Evolutionary conservation across 345 rosid species (phyloP), one percentile per base, ranked within the genome.

Genomic region (Litchi chinensis): DNA sequence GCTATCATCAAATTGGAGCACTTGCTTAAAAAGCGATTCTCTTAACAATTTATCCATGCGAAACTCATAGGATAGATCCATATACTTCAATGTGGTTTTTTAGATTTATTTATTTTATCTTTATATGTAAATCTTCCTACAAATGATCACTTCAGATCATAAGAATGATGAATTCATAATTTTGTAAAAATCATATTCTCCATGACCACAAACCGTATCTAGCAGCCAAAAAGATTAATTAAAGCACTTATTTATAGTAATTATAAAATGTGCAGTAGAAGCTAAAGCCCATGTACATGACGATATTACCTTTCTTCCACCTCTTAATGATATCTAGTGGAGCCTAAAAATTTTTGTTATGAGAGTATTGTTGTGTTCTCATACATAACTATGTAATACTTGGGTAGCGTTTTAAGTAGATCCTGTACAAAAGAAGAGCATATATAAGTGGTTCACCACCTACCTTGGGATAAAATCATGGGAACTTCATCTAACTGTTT

Each of bases 131-230:
- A 83, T 88, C 99, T 91, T 80, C 99, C 99, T 5, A 87, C 82
- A 54, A 94, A 69, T 71, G 99, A 95, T 46, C 99, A 98, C 86
- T 95, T 95, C 56, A 95, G 90, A 86, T 95, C 98, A 79, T 91
- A 95, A 50, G 96, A 90, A 56, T 88, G 88, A 86, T 95, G 99
- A 79, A 95, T 95, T 81, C 88, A 86, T 72, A 93, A 83, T 82
- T 93, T 97, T 68, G 99, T 95, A 90, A 95, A 95, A 81, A 95
- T 93, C 99, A 95, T 93, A 82, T 93, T 95, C 48, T 98, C 99
- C 99, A 95, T 95, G 79, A 95, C 96, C 88, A 95, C 94, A 86
- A 95, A 95, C 37, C 91, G 93, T 77, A 93, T 97, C 99, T 95
- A 80, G 54, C 80, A 74, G n/a, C 82, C 81, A 83, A 70, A 82